Conservation (phyloP, 116 monocot genomes). For the Trichopus zeylanicus region DNA sequence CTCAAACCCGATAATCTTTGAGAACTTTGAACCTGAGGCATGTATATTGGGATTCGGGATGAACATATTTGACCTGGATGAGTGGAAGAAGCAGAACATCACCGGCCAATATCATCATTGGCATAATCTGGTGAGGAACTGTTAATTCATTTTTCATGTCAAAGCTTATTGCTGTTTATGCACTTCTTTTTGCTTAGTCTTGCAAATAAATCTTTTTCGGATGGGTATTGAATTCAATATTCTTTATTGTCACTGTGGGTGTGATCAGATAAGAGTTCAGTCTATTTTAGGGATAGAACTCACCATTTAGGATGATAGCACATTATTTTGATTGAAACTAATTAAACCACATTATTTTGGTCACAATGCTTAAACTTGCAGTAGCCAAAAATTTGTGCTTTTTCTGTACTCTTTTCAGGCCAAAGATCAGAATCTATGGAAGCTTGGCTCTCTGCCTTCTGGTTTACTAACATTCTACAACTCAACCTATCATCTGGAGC, state of each 20-base stretch:
- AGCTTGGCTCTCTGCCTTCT: slow-evolving; percentile 85
- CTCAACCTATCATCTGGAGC: slow-evolving; percentile 64
- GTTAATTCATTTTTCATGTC: too few species aligned
- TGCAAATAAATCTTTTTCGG: too few species aligned
- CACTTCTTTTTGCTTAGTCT: too few species aligned
- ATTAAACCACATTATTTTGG: too few species aligned
- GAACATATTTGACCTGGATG: slow-evolving; percentile 90
- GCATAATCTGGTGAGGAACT: slow-evolving; percentile 30
- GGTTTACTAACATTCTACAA: slow-evolving; percentile 90
- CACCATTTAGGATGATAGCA: too few species aligned
- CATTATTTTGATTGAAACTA: too few species aligned
- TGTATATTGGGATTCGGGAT: slow-evolving; percentile 98
- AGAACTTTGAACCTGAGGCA: slow-evolving; percentile 67
- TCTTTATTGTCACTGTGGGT: too few species aligned
- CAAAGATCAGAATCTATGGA: slow-evolving; percentile 76
- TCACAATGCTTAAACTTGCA: too few species aligned
- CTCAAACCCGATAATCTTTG: slow-evolving; percentile 64
- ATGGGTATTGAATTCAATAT: too few species aligned
- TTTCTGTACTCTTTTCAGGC: slow-evolving; percentile 35
- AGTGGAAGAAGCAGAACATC: slow-evolving; percentile 74
- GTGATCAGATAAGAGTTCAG: too few species aligned
- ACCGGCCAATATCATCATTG: slow-evolving; percentile 90
- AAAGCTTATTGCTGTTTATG: not conserved
- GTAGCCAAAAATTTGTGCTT: too few species aligned
- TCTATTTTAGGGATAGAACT: too few species aligned